Conservation (phyloP, 2,329 filamentous ascomycete genomes). For the Fusarium tuaranense region DNA sequence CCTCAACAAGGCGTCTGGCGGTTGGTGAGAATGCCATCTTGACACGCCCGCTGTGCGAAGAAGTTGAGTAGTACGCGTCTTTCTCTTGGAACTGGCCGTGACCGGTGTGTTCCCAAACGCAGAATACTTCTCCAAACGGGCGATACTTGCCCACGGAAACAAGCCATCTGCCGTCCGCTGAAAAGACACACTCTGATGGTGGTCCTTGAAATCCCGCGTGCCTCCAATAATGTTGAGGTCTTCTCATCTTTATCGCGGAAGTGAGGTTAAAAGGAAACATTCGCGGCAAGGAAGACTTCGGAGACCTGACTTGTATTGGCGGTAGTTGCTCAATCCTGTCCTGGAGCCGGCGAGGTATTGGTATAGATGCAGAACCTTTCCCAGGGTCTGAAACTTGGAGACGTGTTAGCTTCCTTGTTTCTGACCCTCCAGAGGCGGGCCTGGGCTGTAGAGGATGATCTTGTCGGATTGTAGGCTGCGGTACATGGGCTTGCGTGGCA, state of each 20-base stretch:
- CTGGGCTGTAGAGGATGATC: no score
- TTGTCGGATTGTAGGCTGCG: no score
- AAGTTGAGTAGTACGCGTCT: neutral
- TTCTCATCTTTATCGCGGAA: neutral
- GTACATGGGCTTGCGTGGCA: no score
- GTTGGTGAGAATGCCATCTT: neutral
- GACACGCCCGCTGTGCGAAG: neutral
- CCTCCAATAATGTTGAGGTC: neutral
- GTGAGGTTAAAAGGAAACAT: neutral
- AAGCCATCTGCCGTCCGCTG: neutral
- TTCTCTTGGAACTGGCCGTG: neutral
- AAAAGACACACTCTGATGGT: neutral
- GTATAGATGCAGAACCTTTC: neutral
- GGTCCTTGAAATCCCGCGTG: neutral
- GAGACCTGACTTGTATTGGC: neutral
- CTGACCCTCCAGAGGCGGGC: no score
- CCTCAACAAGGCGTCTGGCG: neutral
- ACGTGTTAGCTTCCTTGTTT: no score
- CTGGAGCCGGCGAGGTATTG: rapidly evolving
- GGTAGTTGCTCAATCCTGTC: neutral
- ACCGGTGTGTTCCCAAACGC: neutral
- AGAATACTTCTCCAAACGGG: neutral
- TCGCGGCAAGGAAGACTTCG: neutral
- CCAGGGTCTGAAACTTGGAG: neutral
- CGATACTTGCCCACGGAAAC: neutral